Evolutionary conservation across 306 rosid genomes (phyloP).

Genomic region (Lathyrus sativus): DNA sequence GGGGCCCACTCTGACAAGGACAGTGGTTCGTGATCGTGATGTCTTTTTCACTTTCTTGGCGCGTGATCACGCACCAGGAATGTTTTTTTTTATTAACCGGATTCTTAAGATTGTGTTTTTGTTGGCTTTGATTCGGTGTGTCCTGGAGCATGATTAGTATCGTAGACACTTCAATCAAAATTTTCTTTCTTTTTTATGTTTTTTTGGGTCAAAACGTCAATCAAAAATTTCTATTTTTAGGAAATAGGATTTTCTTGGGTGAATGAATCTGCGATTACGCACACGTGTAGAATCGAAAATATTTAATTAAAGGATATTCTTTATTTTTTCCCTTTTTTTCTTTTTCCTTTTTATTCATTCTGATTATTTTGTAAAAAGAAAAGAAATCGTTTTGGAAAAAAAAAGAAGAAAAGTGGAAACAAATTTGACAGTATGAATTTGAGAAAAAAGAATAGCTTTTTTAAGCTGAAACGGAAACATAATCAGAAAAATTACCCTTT

Average conservation of each 20-base stretch:
- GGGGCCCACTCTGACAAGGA: not conserved
- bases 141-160: not conserved
- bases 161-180: not conserved
- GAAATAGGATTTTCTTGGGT: too few relatives aligned
- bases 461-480: conserved; percentile 25
- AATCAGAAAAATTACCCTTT: conserved; percentile 17
- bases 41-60: not conserved
- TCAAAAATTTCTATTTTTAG: too few relatives aligned
- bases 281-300: conserved; percentile 12
- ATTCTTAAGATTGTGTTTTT: too few relatives aligned
- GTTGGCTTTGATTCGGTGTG: not conserved
- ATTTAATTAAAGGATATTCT: conserved; percentile 29
- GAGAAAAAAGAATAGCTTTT: not conserved
- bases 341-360: not conserved
- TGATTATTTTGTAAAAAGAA: not conserved
- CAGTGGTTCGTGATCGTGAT: not conserved
- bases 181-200: too few relatives aligned
- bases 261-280: conserved; percentile 6
- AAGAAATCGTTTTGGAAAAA: not conserved
- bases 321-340: not conserved
- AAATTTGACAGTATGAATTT: not conserved
- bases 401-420: not conserved
- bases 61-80: not conserved
- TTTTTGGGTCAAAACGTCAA: too few relatives aligned
- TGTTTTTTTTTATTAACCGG: too few relatives aligned